A percentile compares a stretch with the other conserved stretches of the same genome.
These are phyloP conservation scores for Plasmodium gaboni DNA, from an alignment of 169 alveolate species.

Conservation along the genomic window DNA sequence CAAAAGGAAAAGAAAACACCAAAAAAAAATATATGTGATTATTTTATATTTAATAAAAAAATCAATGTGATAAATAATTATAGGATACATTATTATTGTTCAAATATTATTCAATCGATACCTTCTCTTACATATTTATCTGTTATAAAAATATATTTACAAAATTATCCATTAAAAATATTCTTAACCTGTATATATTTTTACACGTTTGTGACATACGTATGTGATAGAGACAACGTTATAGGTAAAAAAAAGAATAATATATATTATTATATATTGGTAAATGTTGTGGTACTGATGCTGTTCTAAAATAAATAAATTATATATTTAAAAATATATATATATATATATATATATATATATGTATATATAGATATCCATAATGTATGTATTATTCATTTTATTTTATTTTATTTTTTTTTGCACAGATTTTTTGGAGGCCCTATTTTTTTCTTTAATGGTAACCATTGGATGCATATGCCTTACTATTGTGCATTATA, in stretches of 20 bases:
- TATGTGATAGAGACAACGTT: constrained; percentile 44
- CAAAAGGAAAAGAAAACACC: background rate
- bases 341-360: too few species aligned
- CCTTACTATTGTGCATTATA: constrained; percentile 27
- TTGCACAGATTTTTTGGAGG: constrained; percentile 34
- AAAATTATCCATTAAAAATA: constrained; percentile 62
- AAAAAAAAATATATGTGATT: background rate
- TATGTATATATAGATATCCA: too few species aligned
- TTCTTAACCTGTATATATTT: constrained; percentile 58
- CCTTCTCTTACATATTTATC: constrained; percentile 66
- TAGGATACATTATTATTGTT: constrained; percentile 38
- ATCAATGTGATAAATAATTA: constrained; percentile 53
- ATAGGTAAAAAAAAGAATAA: constrained; percentile 14
- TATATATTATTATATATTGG: too few species aligned
- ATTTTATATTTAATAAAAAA: constrained; percentile 48
- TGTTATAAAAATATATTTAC: constrained; percentile 55
- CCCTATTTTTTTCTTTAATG: constrained; percentile 27
- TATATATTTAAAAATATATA: too few species aligned
- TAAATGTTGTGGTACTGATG: too few species aligned
- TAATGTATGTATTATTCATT: background rate
- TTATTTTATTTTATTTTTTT: background rate
- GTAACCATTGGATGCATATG: constrained; percentile 38
- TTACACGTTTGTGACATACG: constrained; percentile 60
- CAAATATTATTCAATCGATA: constrained; percentile 62
- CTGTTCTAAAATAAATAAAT: too few species aligned